Base-by-base conservation (phyloP, 2,329 filamentous ascomycete species). In the Dothistroma pini region DNA sequence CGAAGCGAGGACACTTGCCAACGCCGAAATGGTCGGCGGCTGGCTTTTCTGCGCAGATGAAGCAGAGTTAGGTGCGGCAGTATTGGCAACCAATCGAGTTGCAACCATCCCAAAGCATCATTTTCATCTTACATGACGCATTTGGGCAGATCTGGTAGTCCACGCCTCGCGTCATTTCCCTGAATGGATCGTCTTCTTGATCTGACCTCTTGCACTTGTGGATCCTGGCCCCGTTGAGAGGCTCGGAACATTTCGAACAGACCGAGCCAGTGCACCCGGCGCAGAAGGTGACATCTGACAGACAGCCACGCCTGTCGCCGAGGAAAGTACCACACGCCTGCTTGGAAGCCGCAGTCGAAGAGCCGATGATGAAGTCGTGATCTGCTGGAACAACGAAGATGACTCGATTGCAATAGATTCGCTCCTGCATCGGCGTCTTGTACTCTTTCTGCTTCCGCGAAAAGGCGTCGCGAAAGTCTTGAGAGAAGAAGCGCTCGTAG, bases 11-110 rank as follows among this genome's bases (percentile, higher is more conserved):
- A 29, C 63, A 65, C n/a, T 47, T 47, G n/a, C 58, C 61, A 12
- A 8, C n/a, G 25, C 35, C 38, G 60, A 58, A 65, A 49, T 65
- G 63, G 11, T 31, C 21, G 21, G 48, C 21, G 22, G 38, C 48
- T 9, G 50, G 55, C 10, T n/a, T 54, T 22, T 51, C 38, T 29
- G 62, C 64, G 38, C 64, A 66, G 32, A 63, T 25, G 48, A 59
- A 64, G 56, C 65, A 67, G 47, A 70, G 63, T 35, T 67, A 41
- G 3, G 65, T 63, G 4, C 58, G 51, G 22, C 68, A 68, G n/a
- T 32, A 32, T 14, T 53, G 49, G 34, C 64, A 64, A 4, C 31
- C 54, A 38, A 66, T 57, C 31, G 59, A 56, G 32, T 66, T 66
- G 54, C 64, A 66, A 5, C 59, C 64, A 4, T 64, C 64, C 10